A percentile compares a stretch with the other conserved stretches of the same genome.
These are phyloP conservation scores for Suillus americanus DNA, from an alignment of 768 basidiomycete genomes.

Conservation along the genomic window DNA sequence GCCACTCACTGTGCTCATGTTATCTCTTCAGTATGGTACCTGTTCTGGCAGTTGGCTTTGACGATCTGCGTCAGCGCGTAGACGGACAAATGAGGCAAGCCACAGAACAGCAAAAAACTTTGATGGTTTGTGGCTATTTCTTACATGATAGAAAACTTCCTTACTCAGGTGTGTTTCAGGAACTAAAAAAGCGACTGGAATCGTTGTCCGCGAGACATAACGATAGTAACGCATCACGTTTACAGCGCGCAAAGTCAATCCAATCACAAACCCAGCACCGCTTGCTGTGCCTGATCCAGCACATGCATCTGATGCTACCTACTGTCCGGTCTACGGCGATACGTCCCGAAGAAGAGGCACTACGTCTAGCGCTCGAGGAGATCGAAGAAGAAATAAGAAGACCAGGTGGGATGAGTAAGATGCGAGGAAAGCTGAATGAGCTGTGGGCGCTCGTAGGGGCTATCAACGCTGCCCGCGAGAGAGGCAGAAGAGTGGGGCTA, in stretches of 20 bases:
- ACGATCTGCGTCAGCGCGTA: conserved; percentile 75
- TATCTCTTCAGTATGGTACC: conserved; percentile 61
- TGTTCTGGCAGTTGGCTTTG: conserved; percentile 78
- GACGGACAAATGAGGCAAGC: conserved; percentile 73
- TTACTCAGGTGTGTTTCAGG: conserved; percentile 34
- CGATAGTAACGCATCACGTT: conserved; percentile 65
- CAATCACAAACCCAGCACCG: conserved; percentile 74
- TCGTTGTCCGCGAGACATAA: conserved; percentile 61
- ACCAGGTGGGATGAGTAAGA: conserved; percentile 51
- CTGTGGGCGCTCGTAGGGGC: conserved; percentile 84
- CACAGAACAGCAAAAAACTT: conserved; percentile 61
- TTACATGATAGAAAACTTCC: background rate
- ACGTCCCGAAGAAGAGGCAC: conserved; percentile 75
- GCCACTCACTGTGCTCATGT: background rate
- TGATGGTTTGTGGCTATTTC: conserved; percentile 42
- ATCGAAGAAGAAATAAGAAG: conserved; percentile 69
- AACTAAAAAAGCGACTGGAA: conserved; percentile 65
- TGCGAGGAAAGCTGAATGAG: conserved; percentile 76
- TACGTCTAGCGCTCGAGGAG: conserved; percentile 70
- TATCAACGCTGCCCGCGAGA: conserved; percentile 57
- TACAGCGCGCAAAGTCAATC: conserved; percentile 57
- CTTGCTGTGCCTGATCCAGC: conserved; percentile 66
- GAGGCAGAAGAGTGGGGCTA: conserved; percentile 40
- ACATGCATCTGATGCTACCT: conserved; percentile 78
- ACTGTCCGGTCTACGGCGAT: conserved; percentile 72